Percentiles rank a stretch among this genome's conserved stretches.
Evolutionary conservation across 2,329 filamentous ascomycete species (phyloP).

Genomic region (Claviceps quebecensis): DNA sequence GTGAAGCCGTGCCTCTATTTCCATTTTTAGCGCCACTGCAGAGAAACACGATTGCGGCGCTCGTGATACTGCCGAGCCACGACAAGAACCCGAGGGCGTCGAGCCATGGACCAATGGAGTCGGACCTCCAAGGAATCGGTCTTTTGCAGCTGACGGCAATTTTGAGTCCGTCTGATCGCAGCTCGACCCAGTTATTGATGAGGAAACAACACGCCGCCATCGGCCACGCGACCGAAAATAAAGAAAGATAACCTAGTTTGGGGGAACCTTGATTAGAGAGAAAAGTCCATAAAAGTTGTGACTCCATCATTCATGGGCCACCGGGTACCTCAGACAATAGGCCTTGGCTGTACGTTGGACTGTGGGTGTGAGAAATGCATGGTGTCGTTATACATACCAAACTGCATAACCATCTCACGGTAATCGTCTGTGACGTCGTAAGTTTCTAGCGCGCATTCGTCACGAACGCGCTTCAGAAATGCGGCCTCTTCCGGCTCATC

Average conservation of each 20-base stretch:
- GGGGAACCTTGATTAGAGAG: slow-evolving; percentile 7
- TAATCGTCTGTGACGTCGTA: slow-evolving; percentile 90
- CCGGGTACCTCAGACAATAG: no score
- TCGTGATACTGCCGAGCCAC: slow-evolving; percentile 84
- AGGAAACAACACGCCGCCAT: slow-evolving; percentile 81
- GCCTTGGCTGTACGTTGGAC: no score
- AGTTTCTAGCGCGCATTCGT: slow-evolving; percentile 65
- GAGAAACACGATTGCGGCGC: slow-evolving; percentile 76
- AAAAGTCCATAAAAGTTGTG: neutral
- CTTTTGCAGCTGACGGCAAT: slow-evolving; percentile 81
- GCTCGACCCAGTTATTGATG: slow-evolving; percentile 90
- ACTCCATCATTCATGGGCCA: no score
- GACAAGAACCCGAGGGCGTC: slow-evolving; percentile 76
- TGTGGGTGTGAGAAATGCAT: neutral
- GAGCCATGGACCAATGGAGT: slow-evolving; percentile 90
- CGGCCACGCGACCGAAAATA: slow-evolving; percentile 92
- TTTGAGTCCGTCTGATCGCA: slow-evolving; percentile 87
- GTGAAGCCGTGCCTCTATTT: slow-evolving; percentile 49
- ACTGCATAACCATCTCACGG: slow-evolving; percentile 83
- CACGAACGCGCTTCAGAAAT: slow-evolving; percentile 69
- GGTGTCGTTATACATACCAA: slow-evolving; percentile 29
- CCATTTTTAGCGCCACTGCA: slow-evolving; percentile 60
- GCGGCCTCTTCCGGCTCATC: slow-evolving; percentile 65
- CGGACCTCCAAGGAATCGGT: slow-evolving; percentile 76
- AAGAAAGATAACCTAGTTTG: slow-evolving; percentile 62